Conservation (phyloP, 148 eudicot genomes). For the Fagopyrum esculentum region DNA sequence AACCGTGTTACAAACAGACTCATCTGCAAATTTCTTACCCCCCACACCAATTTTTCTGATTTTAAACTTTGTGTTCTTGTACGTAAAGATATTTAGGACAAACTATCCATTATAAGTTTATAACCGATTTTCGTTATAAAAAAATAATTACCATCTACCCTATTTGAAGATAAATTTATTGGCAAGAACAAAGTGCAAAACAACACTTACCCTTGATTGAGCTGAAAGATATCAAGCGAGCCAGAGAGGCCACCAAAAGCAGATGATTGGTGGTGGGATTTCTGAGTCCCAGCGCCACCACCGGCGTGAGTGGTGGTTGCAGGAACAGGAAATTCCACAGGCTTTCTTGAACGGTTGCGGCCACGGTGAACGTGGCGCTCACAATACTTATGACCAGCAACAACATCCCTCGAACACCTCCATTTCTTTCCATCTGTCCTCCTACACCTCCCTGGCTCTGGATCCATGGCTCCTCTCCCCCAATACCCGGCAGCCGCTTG, state of each 20-base stretch:
- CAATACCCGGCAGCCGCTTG: slow-evolving; percentile 75
- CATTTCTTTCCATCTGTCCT: slow-evolving; percentile 96
- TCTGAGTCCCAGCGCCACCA: slow-evolving; percentile 16
- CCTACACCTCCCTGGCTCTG: slow-evolving; percentile 91
- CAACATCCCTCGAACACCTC: slow-evolving; percentile 94
- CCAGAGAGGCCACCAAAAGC: slow-evolving; percentile 24
- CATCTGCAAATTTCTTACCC: not conserved
- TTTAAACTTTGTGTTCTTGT: too few relatives aligned
- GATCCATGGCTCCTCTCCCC: slow-evolving; percentile 82
- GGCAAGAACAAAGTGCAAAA: not conserved
- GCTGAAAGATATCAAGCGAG: slow-evolving; percentile 56
- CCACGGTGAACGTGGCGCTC: slow-evolving; percentile 96
- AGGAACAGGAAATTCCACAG: slow-evolving; percentile 90
- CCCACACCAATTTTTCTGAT: too few relatives aligned
- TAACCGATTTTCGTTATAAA: not conserved
- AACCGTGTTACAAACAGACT: too few relatives aligned
- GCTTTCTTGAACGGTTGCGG: slow-evolving; percentile 99
- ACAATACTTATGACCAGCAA: slow-evolving; percentile 83
- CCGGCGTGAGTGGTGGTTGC: slow-evolving; percentile 17
- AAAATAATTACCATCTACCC: not conserved
- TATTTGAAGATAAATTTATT: not conserved
- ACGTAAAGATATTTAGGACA: too few relatives aligned
- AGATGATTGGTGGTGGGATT: not conserved
- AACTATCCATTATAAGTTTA: too few relatives aligned
- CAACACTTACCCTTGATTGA: slow-evolving; percentile 43